Percentiles rank a stretch among this genome's conserved stretches.
Evolutionary conservation across 768 basidiomycete genomes (phyloP).

Genomic region (Tricholomella constricta): DNA sequence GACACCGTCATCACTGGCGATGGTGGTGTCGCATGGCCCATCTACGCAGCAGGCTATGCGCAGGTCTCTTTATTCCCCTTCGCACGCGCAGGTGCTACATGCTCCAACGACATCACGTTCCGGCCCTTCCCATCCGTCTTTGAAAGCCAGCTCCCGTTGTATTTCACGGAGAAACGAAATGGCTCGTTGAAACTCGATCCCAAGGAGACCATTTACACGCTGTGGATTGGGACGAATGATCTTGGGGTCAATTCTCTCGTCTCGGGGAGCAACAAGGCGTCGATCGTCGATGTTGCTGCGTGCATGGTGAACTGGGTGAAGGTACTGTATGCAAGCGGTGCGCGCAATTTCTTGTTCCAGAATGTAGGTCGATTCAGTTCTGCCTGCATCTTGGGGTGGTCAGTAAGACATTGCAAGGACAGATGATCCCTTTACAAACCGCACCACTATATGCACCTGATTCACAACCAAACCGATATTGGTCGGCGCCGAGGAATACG

Average conservation of each 20-base stretch:
- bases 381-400: neutral
- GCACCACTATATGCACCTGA: conserved; percentile 47
- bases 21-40: conserved; percentile 59
- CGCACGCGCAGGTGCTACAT: conserved; percentile 64
- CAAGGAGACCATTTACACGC: conserved; percentile 56
- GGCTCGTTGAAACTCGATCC: conserved; percentile 40
- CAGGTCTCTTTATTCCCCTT: conserved; percentile 55
- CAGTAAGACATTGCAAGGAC: neutral
- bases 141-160: conserved; percentile 57
- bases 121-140: conserved; percentile 61
- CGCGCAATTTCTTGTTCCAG: conserved; percentile 69
- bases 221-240: conserved; percentile 74
- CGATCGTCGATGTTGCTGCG: conserved; percentile 56
- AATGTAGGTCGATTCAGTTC: conserved; percentile 50
- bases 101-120: conserved; percentile 62
- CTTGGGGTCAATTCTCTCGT: conserved; percentile 56
- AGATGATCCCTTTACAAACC: conserved; percentile 61
- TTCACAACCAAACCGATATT: conserved; percentile 52
- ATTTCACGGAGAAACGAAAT: conserved; percentile 44
- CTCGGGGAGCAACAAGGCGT: conserved; percentile 52
- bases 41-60: conserved; percentile 58
- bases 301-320: conserved; percentile 66
- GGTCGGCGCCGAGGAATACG: conserved; percentile 51
- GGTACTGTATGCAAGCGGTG: conserved; percentile 56
- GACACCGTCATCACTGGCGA: conserved; percentile 46